Conservation (phyloP, 805 yeast species). For the Ogataea paradorogensis region DNA sequence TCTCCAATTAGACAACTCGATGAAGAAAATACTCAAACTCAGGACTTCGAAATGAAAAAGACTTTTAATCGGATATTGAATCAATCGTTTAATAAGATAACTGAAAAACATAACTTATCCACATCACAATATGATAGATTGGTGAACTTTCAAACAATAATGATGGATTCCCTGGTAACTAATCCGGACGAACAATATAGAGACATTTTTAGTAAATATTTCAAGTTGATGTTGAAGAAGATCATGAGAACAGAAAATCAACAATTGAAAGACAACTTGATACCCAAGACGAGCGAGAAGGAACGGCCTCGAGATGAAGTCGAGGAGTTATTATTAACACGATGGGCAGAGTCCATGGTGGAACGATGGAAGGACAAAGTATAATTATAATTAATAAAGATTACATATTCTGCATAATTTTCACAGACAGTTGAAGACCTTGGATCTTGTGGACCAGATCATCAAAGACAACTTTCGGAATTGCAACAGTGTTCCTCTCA, state of each 20-base stretch:
- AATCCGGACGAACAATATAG: slow-evolving; percentile 29
- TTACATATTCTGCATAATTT: slow-evolving; percentile 8
- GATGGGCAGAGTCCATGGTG: slow-evolving; percentile 48
- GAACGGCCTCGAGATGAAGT: slow-evolving; percentile 28
- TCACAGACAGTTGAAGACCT: slow-evolving; percentile 13
- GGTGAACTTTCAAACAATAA: slow-evolving; percentile 36
- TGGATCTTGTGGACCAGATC: slow-evolving; percentile 13
- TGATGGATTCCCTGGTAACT: slow-evolving; percentile 30
- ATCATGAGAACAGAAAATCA: slow-evolving; percentile 31
- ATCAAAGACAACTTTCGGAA: slow-evolving; percentile 9
- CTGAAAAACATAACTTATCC: slow-evolving; percentile 48
- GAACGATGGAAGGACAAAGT: slow-evolving; percentile 11
- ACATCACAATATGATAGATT: slow-evolving; percentile 50
- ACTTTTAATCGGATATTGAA: slow-evolving; percentile 38
- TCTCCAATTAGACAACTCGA: slow-evolving; percentile 22
- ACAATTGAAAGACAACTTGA: slow-evolving; percentile 24
- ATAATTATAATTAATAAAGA: not conserved
- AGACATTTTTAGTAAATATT: slow-evolving; percentile 31
- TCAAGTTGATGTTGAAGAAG: slow-evolving; percentile 30
- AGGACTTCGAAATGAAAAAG: slow-evolving; percentile 16
- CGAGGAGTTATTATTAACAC: slow-evolving; percentile 44
- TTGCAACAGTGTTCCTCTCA: not conserved
- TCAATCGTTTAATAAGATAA: slow-evolving; percentile 43
- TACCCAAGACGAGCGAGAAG: slow-evolving; percentile 22
- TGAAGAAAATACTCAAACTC: not conserved